Evolutionary conservation across 176 grass and related monocot species (phyloP).

Genomic region (Aegilops longissima): DNA sequence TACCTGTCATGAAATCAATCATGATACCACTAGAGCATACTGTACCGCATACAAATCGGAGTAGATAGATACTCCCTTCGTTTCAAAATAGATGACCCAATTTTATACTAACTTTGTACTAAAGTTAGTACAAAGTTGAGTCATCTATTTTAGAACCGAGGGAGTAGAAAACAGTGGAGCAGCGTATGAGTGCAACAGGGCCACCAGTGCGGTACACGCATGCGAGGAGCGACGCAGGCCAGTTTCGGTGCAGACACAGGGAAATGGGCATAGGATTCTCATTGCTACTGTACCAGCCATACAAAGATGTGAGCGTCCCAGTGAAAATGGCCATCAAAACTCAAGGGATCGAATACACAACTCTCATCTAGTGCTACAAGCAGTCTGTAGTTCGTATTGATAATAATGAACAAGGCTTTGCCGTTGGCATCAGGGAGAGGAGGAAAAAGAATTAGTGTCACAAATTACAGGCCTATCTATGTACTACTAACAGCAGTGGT

Average conservation of each 20-base stretch:
- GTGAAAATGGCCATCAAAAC: neutral
- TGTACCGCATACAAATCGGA: neutral
- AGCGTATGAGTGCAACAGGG: constrained; percentile 18
- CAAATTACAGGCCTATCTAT: constrained; percentile 32
- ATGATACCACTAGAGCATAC: neutral
- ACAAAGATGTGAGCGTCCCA: neutral
- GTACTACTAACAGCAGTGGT: neutral
- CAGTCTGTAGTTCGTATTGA: neutral
- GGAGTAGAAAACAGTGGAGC: neutral
- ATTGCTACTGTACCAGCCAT: neutral
- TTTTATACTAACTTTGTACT: no score
- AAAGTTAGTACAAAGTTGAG: no score
- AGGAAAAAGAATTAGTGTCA: neutral
- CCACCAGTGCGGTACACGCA: constrained; percentile 33
- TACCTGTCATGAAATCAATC: neutral
- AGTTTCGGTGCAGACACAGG: constrained; percentile 16
- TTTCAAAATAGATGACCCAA: no score
- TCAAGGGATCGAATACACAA: neutral
- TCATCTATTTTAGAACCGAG: no score
- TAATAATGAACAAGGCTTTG: constrained; percentile 32
- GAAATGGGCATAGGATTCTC: constrained; percentile 18
- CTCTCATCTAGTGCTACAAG: constrained; percentile 18
- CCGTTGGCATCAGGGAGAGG: neutral
- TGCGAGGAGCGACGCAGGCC: neutral
- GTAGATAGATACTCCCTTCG: neutral